Base-by-base conservation (phyloP, 805 yeast species). In the Komagataella kurtzmanii region DNA sequence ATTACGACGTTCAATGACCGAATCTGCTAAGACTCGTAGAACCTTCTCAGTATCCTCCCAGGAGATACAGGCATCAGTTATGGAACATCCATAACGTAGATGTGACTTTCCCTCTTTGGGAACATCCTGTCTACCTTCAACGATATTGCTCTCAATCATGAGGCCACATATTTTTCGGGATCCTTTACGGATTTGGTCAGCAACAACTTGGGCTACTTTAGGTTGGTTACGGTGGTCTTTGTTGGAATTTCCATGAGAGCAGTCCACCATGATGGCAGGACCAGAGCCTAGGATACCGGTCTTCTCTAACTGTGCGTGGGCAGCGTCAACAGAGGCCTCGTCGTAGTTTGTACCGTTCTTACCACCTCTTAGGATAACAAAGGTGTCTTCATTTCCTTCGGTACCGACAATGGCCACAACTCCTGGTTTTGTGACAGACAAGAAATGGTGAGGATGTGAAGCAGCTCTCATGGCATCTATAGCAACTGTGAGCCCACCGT, bases 401-500 rank as follows among this genome's bases (percentile, higher is more conserved):
- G 99, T 93, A 54, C 95, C 83, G 55, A 95, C 88, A 66, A 93
- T 93, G 50, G 99, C 98, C 53, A 95, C 97, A 56, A 88, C 80
- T 64, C 99, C 99, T 58, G 88, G 93, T 71, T 93, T 91, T 55
- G 99, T 93, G 63, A 93, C 97, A 58, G 96, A 93, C 85, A 91
- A 79, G 75, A 91, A 91, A 70, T 90, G 97, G 66, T 91, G 99
- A 49, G 95, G 80, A 64, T 83, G 83, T 45, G 91, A 75, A 47
- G 99, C 95, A 48, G 99, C 93, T 66, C 83, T 78, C 59, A 88
- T 85, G 45, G 99, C 98, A 66, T 90, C 99, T 50, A 93, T 74
- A 10, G 99, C 96, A 55, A 91, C 97, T 54, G 81, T 85, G 55
- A 91, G 73, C 50, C 93, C 77, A 65, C 99, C 99, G 67, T 91